These are phyloP conservation scores for Angomonas deanei DNA, from an alignment of 208 protist genomes.

Conservation along the genomic window DNA sequence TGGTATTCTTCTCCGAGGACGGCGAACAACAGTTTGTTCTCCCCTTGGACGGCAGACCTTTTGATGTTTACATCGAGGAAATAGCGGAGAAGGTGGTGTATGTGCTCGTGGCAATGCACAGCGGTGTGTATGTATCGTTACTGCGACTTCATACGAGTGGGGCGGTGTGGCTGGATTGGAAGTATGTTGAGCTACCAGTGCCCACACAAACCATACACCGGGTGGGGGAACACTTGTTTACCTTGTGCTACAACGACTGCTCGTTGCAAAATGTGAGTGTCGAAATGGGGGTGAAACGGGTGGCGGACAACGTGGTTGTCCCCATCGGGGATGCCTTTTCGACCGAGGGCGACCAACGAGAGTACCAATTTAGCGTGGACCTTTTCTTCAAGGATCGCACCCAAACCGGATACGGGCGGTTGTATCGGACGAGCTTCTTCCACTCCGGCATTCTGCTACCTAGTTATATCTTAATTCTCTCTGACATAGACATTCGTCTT, in stretches of 20 bases:
- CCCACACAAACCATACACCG: slow-evolving; percentile 33
- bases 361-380: neutral
- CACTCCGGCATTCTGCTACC: neutral
- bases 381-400: neutral
- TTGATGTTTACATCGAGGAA: slow-evolving; percentile 49
- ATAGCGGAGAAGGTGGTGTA: slow-evolving; percentile 22
- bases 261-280: slow-evolving; percentile 30
- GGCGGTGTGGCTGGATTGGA: slow-evolving; percentile 17
- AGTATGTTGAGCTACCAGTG: slow-evolving; percentile 20
- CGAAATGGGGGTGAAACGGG: neutral
- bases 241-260: slow-evolving; percentile 57
- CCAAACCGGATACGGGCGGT: neutral
- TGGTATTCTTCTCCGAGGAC: neutral
- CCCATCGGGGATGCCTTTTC: neutral
- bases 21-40: slow-evolving; percentile 7
- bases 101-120: slow-evolving; percentile 45
- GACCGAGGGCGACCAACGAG: neutral
- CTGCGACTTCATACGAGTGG: slow-evolving; percentile 12
- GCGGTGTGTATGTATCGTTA: slow-evolving; percentile 38
- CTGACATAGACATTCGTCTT: neutral
- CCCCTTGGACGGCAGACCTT: slow-evolving; percentile 36
- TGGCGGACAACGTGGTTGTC: neutral
- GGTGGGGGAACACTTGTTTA: slow-evolving; percentile 41
- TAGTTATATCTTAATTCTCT: neutral
- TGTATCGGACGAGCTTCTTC: neutral